phyloP scores from a whole-genome alignment of 139 green algal genomes.

The Ostreobium quekettii region DNA sequence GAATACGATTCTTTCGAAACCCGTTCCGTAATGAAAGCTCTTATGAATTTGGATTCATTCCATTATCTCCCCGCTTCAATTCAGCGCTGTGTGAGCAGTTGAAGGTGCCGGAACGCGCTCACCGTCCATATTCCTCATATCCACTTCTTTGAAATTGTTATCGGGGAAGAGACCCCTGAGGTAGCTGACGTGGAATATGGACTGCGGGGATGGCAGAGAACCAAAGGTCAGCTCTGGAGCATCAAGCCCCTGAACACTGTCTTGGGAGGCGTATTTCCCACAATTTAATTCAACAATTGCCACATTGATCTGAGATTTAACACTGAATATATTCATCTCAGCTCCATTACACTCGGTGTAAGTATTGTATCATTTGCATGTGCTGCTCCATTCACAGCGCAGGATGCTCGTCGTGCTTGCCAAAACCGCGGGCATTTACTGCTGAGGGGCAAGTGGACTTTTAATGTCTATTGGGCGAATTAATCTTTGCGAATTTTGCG shows the following conservation, averaged over 20 bases:
- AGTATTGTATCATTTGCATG: neutral
- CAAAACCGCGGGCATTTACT: no score
- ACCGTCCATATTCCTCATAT: constrained; percentile 59
- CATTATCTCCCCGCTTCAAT: no score
- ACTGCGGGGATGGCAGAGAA: constrained; percentile 24
- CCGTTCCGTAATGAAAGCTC: no score
- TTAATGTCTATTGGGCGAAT: neutral
- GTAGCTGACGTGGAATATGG: constrained; percentile 53
- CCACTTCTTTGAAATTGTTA: constrained; percentile 36
- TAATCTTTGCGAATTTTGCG: neutral
- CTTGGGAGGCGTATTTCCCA: neutral
- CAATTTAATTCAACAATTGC: neutral
- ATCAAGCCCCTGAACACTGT: neutral
- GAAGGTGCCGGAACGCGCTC: no score
- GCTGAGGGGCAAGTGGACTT: no score
- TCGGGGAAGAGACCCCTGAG: constrained; percentile 60
- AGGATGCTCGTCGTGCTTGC: no score
- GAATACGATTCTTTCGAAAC: no score
- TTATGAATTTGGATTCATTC: no score
- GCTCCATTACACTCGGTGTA: no score
- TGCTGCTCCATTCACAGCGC: no score
- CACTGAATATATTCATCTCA: no score
- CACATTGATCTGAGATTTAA: neutral
- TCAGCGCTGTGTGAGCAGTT: no score
- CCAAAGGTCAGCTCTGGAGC: neutral